Base-by-base conservation (phyloP, 208 protist genomes). In the Acanthamoeba royreba region DNA sequence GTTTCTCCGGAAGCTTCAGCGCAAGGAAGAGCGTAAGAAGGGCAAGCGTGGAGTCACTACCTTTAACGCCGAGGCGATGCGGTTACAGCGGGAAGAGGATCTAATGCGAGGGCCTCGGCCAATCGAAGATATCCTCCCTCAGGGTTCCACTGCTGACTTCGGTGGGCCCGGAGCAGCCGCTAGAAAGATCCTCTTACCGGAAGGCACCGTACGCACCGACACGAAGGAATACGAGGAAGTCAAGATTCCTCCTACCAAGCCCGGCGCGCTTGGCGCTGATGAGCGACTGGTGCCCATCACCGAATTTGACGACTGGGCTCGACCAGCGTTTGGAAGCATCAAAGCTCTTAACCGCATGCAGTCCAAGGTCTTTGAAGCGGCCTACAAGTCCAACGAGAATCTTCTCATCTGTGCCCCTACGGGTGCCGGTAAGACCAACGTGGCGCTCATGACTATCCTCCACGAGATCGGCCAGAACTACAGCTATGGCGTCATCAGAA, bases 391-490 rank as follows among this genome's bases (percentile, higher is more conserved):
- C 0, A 99, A 99, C 81, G 99, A 99, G 95, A 99, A 99, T 95
- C 96, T 99, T 93, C 98, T 99, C 38, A 97, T 99, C 42, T 99
- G 98, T 90, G 99, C 99, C 5, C 99, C 99, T 22, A 99, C 99
- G 17, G 99, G 97, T 55, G 98, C 99, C 7, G 99, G 99, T 81
- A 99, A 99, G 96, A 99, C 99, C 9, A 99, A 99, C 58, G 98
- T 99, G 66, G 99, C 99, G 5, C 93, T 99, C 81, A 94, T 99
- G 35, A 97, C 98, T 8, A 99, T 99, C 93, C 95, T 99, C 55
- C 97, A 98, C 88, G 98, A 99, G 94, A 92, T 97, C 33, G 92
- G 94, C 4, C 43, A 96, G n/a, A 97, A 99, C 94, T 97, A 98
- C 74, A 97, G 96, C 53, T 95, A 97, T 61, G 98, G 98, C 22